Percentiles rank a stretch among this genome's conserved stretches.
Evolutionary conservation across 106 monocot genomes (phyloP).

Genomic region (Narthecium ossifragum): DNA sequence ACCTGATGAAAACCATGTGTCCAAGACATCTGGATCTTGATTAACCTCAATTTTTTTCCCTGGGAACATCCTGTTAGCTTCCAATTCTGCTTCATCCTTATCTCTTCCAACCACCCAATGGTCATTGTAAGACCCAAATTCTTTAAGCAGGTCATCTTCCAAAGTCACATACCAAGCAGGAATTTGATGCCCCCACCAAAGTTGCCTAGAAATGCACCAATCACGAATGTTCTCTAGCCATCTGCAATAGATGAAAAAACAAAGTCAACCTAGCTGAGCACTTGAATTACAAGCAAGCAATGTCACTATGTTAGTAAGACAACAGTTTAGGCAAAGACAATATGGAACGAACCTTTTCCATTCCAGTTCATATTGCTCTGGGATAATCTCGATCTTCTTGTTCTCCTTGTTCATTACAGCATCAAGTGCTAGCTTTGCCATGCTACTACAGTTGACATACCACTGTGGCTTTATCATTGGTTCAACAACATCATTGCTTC

Average conservation of each 20-base stretch:
- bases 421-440: constrained; percentile 83
- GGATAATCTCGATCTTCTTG: constrained; percentile 89
- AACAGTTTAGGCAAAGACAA: too few species aligned
- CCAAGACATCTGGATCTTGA: constrained; percentile 96
- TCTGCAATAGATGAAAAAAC: constrained; percentile 26
- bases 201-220: constrained; percentile 99
- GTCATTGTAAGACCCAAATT: constrained; percentile 62
- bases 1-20: constrained; percentile 98
- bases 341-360: constrained; percentile 67
- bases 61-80: constrained; percentile 42
- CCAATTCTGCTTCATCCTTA: constrained; percentile 60
- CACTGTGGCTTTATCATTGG: constrained; percentile 97
- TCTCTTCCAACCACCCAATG: constrained; percentile 92
- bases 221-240: constrained; percentile 95
- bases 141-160: constrained; percentile 67
- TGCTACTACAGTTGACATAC: constrained; percentile 80
- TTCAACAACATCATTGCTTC: constrained; percentile 91
- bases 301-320: too few species aligned
- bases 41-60: constrained; percentile 50
- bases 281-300: too few species aligned
- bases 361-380: constrained; percentile 75
- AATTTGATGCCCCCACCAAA: constrained; percentile 98
- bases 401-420: constrained; percentile 54
- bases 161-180: constrained; percentile 96
- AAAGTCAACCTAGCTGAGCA: too few species aligned